Conservation (phyloP, 2,329 filamentous ascomycete genomes). For the Ophiostoma australiae region DNA sequence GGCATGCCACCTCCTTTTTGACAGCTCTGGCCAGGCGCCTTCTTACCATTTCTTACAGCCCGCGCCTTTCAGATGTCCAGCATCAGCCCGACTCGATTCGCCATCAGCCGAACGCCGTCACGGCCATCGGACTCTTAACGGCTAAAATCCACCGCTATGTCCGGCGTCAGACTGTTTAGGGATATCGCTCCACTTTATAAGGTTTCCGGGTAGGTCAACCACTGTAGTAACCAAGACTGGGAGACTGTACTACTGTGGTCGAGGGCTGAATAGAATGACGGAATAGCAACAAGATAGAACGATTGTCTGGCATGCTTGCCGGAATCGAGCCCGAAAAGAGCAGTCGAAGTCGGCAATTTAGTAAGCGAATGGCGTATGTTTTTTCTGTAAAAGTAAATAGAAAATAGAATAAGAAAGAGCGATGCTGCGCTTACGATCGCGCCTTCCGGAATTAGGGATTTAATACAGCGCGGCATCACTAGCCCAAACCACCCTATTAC, state of each 20-base stretch:
- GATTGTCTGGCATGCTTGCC: neutral
- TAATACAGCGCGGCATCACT: neutral
- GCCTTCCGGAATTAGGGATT: slow-evolving; percentile 1
- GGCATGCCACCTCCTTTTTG: neutral
- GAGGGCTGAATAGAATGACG: neutral
- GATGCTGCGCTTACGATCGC: neutral
- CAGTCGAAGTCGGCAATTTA: neutral
- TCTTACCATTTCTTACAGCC: neutral
- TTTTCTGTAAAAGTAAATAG: neutral
- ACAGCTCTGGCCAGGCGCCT: neutral
- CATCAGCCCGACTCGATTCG: neutral
- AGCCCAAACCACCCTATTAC: neutral
- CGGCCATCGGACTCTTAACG: neutral
- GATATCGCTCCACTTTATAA: slow-evolving; percentile 15
- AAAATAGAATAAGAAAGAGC: neutral
- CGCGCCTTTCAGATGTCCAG: neutral
- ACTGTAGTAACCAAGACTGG: neutral
- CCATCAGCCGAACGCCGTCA: neutral
- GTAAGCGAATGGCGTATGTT: neutral
- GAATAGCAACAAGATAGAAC: neutral
- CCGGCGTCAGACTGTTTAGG: slow-evolving; percentile 10
- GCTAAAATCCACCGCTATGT: slow-evolving; percentile 23
- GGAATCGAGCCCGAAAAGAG: neutral
- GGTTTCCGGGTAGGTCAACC: neutral
- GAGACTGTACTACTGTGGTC: neutral